Evolutionary conservation across 2,329 filamentous ascomycete species (phyloP), one percentile per base, ranked within the genome.

Genomic region (Fusarium sp.): DNA sequence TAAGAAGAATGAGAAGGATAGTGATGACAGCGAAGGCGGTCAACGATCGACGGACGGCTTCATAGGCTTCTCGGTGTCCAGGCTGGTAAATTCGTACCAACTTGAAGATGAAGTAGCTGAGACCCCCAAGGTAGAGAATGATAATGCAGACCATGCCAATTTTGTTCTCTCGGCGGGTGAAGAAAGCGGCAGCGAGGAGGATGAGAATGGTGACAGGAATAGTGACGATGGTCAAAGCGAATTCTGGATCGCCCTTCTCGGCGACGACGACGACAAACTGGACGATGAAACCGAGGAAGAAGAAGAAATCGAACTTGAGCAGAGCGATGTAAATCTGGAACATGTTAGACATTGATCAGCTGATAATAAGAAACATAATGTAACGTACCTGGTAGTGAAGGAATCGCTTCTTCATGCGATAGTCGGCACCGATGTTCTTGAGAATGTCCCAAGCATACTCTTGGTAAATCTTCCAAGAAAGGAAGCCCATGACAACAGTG

Each of bases 381-480:
- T 21, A 36, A 75, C 84, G 53, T 84, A 97, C 94, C 90, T 99
- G 96, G 79, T 97, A 99, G 66, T 95, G 93, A 63, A 99, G 87
- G 83, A 97, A 99, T 69, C 96, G 91, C 82, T 94, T 91, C 87
- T 98, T 98, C 91, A 99, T 94, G 75, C 94, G 90, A 77, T 98
- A 88, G 83, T 99, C 96, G 52, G 96, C 96, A 77, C 94, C 97
- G 78, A 99, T 99, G 80, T 97, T 94, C 85, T 99, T 99, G 82
- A 99, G 94, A 76, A 99, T 99, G 60, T 96, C 96, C 96, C 96
- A 99, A 13, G 96, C 95, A 80, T 99, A 99, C 80, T 98, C 95
- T 77, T 97, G 94, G 78, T 99, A 98, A 33, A 99, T 87, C 83
- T 97, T 98, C 92, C 94, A 98, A 3, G 95, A 90, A 52, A 94